phyloP scores from a whole-genome alignment of 2,329 filamentous ascomycete species.

The Penicillium concentricum region DNA sequence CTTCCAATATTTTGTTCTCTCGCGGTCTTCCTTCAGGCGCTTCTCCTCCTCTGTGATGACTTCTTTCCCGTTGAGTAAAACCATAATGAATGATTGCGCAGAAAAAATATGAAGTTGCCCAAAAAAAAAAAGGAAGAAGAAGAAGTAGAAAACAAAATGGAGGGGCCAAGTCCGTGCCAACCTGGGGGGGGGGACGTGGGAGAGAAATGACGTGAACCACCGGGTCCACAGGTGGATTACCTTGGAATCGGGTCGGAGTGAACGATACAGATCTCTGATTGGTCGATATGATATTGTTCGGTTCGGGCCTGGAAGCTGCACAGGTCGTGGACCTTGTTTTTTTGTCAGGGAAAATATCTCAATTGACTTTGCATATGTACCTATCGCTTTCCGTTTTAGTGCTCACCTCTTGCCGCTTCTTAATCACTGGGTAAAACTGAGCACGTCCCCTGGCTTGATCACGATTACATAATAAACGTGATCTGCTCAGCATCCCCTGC shows the following conservation, averaged over 20 bases:
- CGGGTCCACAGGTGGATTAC: background rate
- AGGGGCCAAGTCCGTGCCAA: slow-evolving; percentile 1
- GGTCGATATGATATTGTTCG: background rate
- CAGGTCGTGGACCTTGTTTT: background rate
- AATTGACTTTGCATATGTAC: background rate
- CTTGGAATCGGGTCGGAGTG: background rate
- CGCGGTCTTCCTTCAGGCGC: slow-evolving; percentile 79
- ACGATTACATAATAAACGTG: no score
- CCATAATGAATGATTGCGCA: slow-evolving; percentile 68
- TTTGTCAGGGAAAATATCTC: background rate
- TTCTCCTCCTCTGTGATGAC: slow-evolving; percentile 88
- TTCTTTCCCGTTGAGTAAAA: slow-evolving; percentile 83
- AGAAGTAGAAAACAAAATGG: background rate
- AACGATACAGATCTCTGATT: background rate
- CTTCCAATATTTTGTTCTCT: slow-evolving; percentile 92
- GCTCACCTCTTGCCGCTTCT: no score
- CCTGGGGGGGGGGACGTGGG: background rate
- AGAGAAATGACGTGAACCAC: background rate
- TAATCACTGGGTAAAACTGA: no score
- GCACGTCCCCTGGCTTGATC: no score
- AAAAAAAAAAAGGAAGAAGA: background rate
- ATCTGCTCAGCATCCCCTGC: no score
- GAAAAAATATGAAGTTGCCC: background rate
- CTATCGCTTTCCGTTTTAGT: no score
- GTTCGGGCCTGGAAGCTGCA: slow-evolving; percentile 3